Evolutionary conservation across 306 rosid genomes (phyloP), one percentile per base, ranked within the genome.

Genomic region (Pyrus pyrifolia): DNA sequence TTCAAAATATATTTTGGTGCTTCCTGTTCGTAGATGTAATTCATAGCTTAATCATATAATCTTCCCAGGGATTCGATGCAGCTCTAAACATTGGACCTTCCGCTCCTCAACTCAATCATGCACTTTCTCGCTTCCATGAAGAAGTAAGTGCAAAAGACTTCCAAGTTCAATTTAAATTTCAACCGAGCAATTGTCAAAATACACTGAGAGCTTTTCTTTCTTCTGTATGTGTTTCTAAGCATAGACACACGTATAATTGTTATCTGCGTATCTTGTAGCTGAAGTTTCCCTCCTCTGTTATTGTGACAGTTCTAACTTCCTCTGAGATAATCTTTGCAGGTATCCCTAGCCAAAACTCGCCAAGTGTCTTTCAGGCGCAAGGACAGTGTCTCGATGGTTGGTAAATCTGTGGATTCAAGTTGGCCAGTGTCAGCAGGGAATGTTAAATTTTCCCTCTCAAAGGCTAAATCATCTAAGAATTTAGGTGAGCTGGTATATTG

Each of bases 281-380:
- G 55, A 49, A 49, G 55, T 49, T 49, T 15, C 55, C 21, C 55
- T 15, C 55, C 55, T 15, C 8, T 49, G 3, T 49, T 31, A 14
- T 18, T 55, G 38, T 72, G 23, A 60, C 77, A 44, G 5, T 52
- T 81, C 74, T 79, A 22, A 72, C 76, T 38, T 59, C 64, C 74
- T 68, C 68, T 29, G 79, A 71, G 64, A 71, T 58, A 45, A 82
- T 70, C 68, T 74, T 78, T 62, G 31, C 88, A 91, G 98, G 84
- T 70, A 68, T 82, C 89, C 35, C 74, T 71, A 30, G 42, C 71
- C 19, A 55, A 31, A 81, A 53, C 58, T 30, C 31, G 29, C 53
- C 67, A 74, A 40, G 71, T 52, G n/a, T 42, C 77, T 65, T 64
- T 46, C 78, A 73, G 65, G 63, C 67, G 51, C 21, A 67, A 75